Conservation (phyloP, 768 basidiomycete genomes). For the Megacollybia marginata region DNA sequence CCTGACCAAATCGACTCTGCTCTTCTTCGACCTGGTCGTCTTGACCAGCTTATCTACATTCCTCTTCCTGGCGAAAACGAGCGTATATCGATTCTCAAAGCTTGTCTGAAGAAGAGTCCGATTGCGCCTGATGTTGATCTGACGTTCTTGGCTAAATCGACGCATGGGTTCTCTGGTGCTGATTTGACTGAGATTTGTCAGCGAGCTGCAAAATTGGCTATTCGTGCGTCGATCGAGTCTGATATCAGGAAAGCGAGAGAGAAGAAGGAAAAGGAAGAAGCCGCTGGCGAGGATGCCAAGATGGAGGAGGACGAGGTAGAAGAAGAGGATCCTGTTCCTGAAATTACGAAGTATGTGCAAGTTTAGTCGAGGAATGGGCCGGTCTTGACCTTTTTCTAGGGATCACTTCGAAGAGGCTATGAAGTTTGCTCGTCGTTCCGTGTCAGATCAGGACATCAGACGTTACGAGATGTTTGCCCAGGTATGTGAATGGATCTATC, state of each 20-base stretch:
- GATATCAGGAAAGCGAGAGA: conserved; percentile 80
- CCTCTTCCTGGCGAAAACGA: conserved; percentile 94
- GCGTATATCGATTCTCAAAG: conserved; percentile 86
- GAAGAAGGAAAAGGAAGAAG: conserved; percentile 74
- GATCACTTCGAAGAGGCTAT: conserved; percentile 99
- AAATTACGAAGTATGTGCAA: conserved; percentile 62
- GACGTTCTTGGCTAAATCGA: conserved; percentile 78
- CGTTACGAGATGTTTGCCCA: conserved; percentile 98
- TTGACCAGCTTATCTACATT: conserved; percentile 99
- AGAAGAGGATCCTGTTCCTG: conserved; percentile 85
- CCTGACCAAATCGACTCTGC: conserved; percentile 95
- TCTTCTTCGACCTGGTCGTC: conserved; percentile 91
- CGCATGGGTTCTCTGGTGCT: conserved; percentile 98
- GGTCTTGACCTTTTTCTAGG: conserved; percentile 25
- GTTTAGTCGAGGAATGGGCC: too few relatives aligned
- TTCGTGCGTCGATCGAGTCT: conserved; percentile 88
- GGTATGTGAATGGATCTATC: conserved; percentile 30
- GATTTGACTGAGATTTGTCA: conserved; percentile 99
- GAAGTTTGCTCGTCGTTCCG: conserved; percentile 94
- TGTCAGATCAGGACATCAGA: conserved; percentile 93
- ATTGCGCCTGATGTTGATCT: conserved; percentile 80
- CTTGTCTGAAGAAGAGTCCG: conserved; percentile 88
- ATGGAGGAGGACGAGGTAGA: conserved; percentile 67
- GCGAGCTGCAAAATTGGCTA: conserved; percentile 93
- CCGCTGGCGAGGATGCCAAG: conserved; percentile 55